Evolutionary conservation across 2,329 filamentous ascomycete genomes (phyloP).

Genomic region (Teratosphaeria nubilosa): DNA sequence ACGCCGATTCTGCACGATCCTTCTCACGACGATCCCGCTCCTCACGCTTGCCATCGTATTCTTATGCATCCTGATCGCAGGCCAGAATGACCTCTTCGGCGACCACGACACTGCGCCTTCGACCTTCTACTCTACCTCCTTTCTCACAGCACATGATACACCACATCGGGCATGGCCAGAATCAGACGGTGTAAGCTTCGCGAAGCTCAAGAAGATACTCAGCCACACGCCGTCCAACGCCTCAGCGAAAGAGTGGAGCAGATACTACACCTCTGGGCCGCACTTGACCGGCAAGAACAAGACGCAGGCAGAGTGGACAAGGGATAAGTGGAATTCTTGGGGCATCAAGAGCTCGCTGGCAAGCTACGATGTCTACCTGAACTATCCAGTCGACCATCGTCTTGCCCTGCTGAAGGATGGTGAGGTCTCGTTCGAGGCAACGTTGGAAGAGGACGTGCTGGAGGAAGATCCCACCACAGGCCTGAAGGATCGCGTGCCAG

Average conservation of each 20-base stretch:
- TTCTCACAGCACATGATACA: conserved; percentile 1
- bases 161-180: conserved; percentile 31
- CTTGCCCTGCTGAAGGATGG: conserved; percentile 34
- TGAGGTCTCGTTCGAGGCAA: conserved; percentile 41
- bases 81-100: conserved; percentile 23
- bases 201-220: conserved; percentile 47
- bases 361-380: conserved; percentile 42
- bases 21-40: conserved; percentile 31
- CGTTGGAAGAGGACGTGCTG: conserved; percentile 72
- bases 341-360: conserved; percentile 38
- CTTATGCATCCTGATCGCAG: conserved; percentile 29
- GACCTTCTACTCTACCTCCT: background rate
- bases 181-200: conserved; percentile 40
- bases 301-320: conserved; percentile 43
- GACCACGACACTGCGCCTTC: conserved; percentile 18
- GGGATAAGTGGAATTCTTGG: conserved; percentile 39
- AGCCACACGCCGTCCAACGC: conserved; percentile 43
- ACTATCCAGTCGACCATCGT: conserved; percentile 40
- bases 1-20: conserved; percentile 57
- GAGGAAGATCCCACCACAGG: conserved; percentile 72
- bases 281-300: conserved; percentile 44
- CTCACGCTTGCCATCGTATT: conserved; percentile 28
- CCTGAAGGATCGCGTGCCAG: conserved; percentile 64
- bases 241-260: conserved; percentile 41
- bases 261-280: conserved; percentile 41